Conservation (phyloP, 2,329 filamentous ascomycete genomes). For the Verticillium nonalfalfae region DNA sequence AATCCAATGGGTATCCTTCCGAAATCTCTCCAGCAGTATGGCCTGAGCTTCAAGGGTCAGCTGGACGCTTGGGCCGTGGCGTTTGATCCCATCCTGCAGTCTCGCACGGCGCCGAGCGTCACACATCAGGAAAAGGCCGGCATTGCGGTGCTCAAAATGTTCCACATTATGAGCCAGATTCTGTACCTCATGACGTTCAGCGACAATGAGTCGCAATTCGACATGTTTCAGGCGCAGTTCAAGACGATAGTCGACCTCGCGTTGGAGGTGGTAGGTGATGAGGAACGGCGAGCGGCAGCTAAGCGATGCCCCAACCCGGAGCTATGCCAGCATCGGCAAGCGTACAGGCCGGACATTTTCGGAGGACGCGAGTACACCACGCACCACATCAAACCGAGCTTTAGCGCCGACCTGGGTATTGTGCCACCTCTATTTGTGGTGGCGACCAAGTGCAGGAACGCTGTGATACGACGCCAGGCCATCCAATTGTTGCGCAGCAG, state of each 20-base stretch:
- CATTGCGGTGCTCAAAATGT: constrained; percentile 57
- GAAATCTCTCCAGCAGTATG: constrained; percentile 38
- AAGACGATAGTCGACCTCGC: constrained; percentile 50
- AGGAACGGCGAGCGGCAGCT: constrained; percentile 43
- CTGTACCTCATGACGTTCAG: constrained; percentile 56
- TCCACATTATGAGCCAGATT: constrained; percentile 50
- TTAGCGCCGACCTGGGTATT: constrained; percentile 58
- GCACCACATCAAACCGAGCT: constrained; percentile 52
- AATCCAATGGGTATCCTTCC: constrained; percentile 49
- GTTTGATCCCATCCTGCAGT: constrained; percentile 47
- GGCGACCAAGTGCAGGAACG: constrained; percentile 60
- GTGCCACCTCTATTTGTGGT: constrained; percentile 59
- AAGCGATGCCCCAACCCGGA: constrained; percentile 36
- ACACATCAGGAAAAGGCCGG: constrained; percentile 51
- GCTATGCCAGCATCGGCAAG: constrained; percentile 32
- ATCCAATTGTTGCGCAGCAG: constrained; percentile 54
- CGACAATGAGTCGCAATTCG: constrained; percentile 52
- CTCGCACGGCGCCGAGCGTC: constrained; percentile 40
- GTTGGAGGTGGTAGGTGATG: constrained; percentile 51
- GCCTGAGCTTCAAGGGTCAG: constrained; percentile 38
- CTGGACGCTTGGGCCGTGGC: constrained; percentile 49
- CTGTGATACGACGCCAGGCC: constrained; percentile 48
- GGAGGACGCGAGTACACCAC: constrained; percentile 36
- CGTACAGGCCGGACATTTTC: constrained; percentile 24
- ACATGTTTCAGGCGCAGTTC: constrained; percentile 46